Percentiles rank a stretch among this genome's conserved stretches.
Evolutionary conservation across 495 filamentous ascomycete genomes (phyloP).

Genomic region (Durotheca rogersii): DNA sequence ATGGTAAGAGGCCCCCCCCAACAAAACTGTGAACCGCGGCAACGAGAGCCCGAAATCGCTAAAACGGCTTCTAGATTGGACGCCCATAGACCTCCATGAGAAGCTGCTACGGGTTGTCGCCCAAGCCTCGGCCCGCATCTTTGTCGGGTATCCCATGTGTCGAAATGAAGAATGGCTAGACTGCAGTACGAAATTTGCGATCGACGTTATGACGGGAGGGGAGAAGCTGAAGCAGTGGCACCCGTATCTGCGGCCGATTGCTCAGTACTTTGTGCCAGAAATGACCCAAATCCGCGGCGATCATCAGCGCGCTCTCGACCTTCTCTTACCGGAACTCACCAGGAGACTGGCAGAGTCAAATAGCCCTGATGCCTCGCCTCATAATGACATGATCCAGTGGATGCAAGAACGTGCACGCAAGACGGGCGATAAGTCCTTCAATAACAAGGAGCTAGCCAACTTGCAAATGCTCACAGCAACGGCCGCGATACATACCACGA

Average conservation of each 20-base stretch:
- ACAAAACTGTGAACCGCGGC: too few relatives aligned
- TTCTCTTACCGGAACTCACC: constrained; percentile 30
- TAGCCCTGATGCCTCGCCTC: neutral
- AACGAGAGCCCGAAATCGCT: too few relatives aligned
- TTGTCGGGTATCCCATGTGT: constrained; percentile 53
- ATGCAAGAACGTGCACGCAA: constrained; percentile 33
- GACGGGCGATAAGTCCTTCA: constrained; percentile 24
- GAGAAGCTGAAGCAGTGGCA: constrained; percentile 37
- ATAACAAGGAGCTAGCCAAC: constrained; percentile 31
- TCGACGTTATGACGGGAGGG: constrained; percentile 40
- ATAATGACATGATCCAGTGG: constrained; percentile 34
- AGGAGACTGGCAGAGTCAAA: constrained; percentile 13
- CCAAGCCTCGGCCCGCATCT: constrained; percentile 53
- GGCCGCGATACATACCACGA: constrained; percentile 38
- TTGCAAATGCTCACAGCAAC: constrained; percentile 35
- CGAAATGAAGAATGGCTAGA: constrained; percentile 57
- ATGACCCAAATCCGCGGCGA: constrained; percentile 33
- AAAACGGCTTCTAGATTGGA: constrained; percentile 37
- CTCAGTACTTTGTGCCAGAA: constrained; percentile 36
- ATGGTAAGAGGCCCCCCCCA: too few relatives aligned
- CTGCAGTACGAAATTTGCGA: constrained; percentile 54
- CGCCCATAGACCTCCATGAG: constrained; percentile 35
- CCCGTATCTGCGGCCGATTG: constrained; percentile 30
- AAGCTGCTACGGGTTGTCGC: constrained; percentile 49
- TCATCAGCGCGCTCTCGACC: constrained; percentile 28